Evolutionary conservation across 768 basidiomycete genomes (phyloP).

Genomic region (Auriculariales sp.): DNA sequence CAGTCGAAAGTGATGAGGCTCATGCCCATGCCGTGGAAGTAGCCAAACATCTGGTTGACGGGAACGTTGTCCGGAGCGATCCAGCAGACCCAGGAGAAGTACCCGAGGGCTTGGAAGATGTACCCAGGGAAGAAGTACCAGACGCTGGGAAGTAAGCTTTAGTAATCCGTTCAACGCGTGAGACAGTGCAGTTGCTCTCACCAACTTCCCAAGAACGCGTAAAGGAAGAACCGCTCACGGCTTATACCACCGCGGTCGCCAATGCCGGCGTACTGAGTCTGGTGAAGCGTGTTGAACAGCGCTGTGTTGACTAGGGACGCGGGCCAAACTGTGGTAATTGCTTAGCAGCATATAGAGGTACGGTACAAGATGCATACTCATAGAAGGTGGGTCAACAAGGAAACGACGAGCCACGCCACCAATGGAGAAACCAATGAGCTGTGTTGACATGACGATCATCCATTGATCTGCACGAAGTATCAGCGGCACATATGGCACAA

Average conservation of each 20-base stretch:
- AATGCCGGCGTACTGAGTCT: constrained; percentile 44
- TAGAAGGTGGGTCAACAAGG: constrained; percentile 47
- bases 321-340: constrained; percentile 37
- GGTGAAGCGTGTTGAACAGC: constrained; percentile 61
- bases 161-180: constrained; percentile 10
- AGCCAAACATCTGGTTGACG: constrained; percentile 61
- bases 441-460: constrained; percentile 43
- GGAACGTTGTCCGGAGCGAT: constrained; percentile 58
- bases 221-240: constrained; percentile 65
- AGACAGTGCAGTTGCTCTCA: constrained; percentile 12
- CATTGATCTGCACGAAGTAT: constrained; percentile 16
- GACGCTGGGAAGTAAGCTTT: constrained; percentile 35
- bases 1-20: constrained; percentile 71
- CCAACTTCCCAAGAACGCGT: constrained; percentile 35
- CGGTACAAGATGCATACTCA: constrained; percentile 21
- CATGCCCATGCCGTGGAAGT: constrained; percentile 48
- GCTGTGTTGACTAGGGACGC: constrained; percentile 54
- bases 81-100: constrained; percentile 91
- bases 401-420: constrained; percentile 48
- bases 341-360: neutral
- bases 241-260: constrained; percentile 56
- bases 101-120: constrained; percentile 68
- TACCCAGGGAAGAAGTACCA: constrained; percentile 70
- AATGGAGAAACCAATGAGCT: constrained; percentile 45
- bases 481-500: constrained; percentile 2